Evolutionary conservation across 2,329 filamentous ascomycete species (phyloP).

Genomic region (Neocatenulostroma microsporum): DNA sequence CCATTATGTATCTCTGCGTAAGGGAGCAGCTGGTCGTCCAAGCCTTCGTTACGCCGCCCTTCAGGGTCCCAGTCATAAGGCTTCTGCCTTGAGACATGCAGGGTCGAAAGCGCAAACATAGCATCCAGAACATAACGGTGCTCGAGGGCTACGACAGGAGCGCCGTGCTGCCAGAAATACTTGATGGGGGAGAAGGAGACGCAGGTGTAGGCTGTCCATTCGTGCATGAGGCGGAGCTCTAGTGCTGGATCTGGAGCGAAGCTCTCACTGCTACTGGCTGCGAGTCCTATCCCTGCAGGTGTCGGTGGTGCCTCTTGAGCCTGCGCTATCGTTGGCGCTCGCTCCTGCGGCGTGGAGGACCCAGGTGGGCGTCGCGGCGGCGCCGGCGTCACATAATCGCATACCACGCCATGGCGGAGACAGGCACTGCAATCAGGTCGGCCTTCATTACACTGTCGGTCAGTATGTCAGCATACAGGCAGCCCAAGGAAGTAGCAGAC

Average conservation of each 20-base stretch:
- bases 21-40: too few species aligned
- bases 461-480: too few species aligned
- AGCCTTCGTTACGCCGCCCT: too few species aligned
- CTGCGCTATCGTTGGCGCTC: too few species aligned
- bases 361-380: background rate
- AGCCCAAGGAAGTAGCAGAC: too few species aligned
- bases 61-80: too few species aligned
- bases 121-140: conserved; percentile 1
- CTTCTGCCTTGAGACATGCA: too few species aligned
- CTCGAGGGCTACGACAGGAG: background rate
- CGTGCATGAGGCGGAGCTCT: conserved; percentile 4
- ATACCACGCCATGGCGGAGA: background rate
- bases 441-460: conserved; percentile 3
- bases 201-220: conserved; percentile 2
- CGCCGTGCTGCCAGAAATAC: conserved; percentile 2
- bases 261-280: too few species aligned
- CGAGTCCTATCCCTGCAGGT: too few species aligned
- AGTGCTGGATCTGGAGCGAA: background rate
- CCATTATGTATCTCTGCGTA: too few species aligned
- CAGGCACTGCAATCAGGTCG: conserved; percentile 2
- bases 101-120: conserved; percentile 1
- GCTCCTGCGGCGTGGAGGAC: background rate
- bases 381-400: background rate
- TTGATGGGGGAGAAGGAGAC: background rate
- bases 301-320: background rate